Evolutionary conservation across 2,329 filamentous ascomycete genomes (phyloP).

Genomic region (Phyllosticta citriasiana): DNA sequence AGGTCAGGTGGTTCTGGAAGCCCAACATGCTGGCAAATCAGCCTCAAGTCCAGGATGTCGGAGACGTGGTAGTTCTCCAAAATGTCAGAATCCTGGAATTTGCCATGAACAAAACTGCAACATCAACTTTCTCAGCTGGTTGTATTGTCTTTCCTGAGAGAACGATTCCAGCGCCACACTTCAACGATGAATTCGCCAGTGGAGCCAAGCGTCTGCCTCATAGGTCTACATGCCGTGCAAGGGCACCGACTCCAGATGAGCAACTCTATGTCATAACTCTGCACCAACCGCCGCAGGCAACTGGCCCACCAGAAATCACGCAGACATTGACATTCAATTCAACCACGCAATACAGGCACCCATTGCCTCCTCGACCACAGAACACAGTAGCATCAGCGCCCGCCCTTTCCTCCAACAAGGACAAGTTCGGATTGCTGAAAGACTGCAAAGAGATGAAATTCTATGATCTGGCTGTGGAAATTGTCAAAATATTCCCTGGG

Average conservation of each 20-base stretch:
- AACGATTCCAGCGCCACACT: constrained; percentile 19
- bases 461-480: constrained; percentile 61
- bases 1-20: background rate
- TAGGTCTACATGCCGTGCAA: background rate
- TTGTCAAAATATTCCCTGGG: constrained; percentile 48
- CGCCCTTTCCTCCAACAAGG: background rate
- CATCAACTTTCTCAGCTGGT: background rate
- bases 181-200: constrained; percentile 17
- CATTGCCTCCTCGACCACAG: background rate
- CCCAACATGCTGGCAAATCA: constrained; percentile 15
- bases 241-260: constrained; percentile 15
- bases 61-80: constrained; percentile 57
- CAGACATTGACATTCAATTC: background rate
- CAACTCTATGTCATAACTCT: constrained; percentile 26
- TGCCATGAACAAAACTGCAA: background rate
- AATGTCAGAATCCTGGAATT: background rate
- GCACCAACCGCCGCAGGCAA: constrained; percentile 10
- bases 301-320: background rate
- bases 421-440: constrained; percentile 41
- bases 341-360: background rate
- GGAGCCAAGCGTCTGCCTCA: constrained; percentile 14
- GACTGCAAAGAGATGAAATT: constrained; percentile 50
- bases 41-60: constrained; percentile 36
- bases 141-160: constrained; percentile 17
- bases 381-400: background rate